Evolutionary conservation across 2,329 filamentous ascomycete species (phyloP).

Genomic region (Fusarium duplospermum): DNA sequence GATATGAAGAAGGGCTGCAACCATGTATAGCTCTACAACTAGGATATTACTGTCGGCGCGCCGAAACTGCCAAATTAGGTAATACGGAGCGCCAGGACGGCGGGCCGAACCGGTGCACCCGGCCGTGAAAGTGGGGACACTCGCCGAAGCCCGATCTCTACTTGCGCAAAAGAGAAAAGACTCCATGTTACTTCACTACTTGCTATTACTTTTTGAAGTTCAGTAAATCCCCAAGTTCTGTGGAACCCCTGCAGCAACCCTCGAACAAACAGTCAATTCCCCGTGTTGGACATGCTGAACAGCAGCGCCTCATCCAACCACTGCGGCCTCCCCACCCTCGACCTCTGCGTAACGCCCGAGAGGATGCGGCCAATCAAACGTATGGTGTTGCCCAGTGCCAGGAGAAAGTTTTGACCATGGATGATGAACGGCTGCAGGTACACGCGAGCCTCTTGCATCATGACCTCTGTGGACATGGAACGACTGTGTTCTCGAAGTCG

Average conservation of each 20-base stretch:
- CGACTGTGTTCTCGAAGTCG: neutral
- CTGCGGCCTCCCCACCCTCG: neutral
- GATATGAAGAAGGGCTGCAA: too few relatives aligned
- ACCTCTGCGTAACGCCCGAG: neutral
- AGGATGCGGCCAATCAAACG: neutral
- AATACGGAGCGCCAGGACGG: too few relatives aligned
- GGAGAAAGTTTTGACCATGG: neutral
- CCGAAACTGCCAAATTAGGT: too few relatives aligned
- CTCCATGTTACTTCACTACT: neutral
- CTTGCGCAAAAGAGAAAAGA: neutral
- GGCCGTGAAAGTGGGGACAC: too few relatives aligned
- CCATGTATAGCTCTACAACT: too few relatives aligned
- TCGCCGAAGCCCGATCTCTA: too few relatives aligned
- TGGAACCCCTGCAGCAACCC: neutral
- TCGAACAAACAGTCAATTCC: neutral
- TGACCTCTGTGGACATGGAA: neutral
- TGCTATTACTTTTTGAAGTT: neutral
- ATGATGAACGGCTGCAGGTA: neutral
- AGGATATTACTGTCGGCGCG: too few relatives aligned
- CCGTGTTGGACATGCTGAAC: neutral
- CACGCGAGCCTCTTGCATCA: neutral
- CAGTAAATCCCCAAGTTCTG: neutral
- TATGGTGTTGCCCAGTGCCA: neutral
- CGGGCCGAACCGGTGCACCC: too few relatives aligned
- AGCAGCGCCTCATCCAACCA: neutral